Base-by-base conservation (phyloP, 768 basidiomycete species). In the Cystobasidiopsis lactophilus region DNA sequence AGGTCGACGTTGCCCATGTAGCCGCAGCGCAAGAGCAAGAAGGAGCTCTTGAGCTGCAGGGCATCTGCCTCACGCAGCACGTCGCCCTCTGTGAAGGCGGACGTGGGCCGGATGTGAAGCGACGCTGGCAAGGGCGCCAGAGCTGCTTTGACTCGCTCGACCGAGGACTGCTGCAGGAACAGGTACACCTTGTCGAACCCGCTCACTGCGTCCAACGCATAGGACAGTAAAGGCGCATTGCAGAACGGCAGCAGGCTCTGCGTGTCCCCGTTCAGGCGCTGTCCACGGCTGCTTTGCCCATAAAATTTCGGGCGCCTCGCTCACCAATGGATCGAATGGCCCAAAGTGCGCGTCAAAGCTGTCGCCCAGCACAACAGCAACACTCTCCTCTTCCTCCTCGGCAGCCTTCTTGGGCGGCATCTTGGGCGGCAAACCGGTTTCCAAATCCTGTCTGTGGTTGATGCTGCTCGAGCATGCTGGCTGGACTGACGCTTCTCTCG, bases 121-220 rank as follows among this genome's bases (percentile, higher is more conserved):
- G 35, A 60, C 30, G 33, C 38, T 11, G 45, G 3, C 2, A n/a
- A 52, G 68, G 78, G 64, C 60, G 91, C 91, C 85, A 82, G 61
- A 95, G 79, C 60, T 80, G 78, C 35, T 51, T 55, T 27, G 43
- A 43, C 41, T 7, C 7, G 9, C 48, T 81, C 79, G 9, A 85
- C 7, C 9, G 33, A 77, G 66, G 91, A 83, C 47, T 85, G 89
- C 55, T 84, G 77, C 65, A 88, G 89, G 60, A 96, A 78, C 43
- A 98, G 81, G 65, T 93, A 91, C 54, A 93, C 82, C 68, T 95
- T 85, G 65, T 89, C 84, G 33, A 98, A 86, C 51, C 86, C 86
- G 31, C 86, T 85, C 33, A 98, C 75, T 65, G 82, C 82, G 65
- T 98, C 93, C 55, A 96, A 79, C 2, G 93, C 95, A 88, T 91